Evolutionary conservation across 345 rosid genomes (phyloP), one percentile per base, ranked within the genome.

Genomic region (Kernera saxatilis): DNA sequence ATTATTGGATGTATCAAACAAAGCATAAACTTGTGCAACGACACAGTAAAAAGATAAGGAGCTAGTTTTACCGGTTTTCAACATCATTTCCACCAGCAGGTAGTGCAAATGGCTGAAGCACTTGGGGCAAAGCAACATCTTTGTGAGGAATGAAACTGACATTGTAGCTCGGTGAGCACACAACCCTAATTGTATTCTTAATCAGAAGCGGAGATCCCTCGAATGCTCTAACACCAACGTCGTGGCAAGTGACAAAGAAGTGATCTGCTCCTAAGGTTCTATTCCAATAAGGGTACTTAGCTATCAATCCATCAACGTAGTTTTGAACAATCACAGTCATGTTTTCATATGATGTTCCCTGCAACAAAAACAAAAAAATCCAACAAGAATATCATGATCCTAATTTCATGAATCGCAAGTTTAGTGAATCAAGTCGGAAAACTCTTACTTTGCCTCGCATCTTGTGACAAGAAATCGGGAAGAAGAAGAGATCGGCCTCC

Each of bases 261-360:
- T 94, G 99, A 87, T 94, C 99, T 8, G 93, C 93, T 32, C 99
- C 99, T 6, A 94, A 78, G 0, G 99, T 94, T 74, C 97, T 84
- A 68, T 94, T 94, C 99, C 98, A 94, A 73, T 89, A 92, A 49
- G 93, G 96, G 27, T 94, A 92, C 80, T 86, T 94, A 21, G 64
- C 73, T 44, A 84, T 83, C 53, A 91, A 84, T 50, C 92, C 40
- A 39, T 87, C 92, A 65, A 94, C 71, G 56, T 94, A 94, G 49
- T 84, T 65, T 79, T 83, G 83, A 55, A 94, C 91, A 72, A 90
- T 94, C 64, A 91, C 52, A 29, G 98, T 94, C 98, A 91, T 94
- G 33, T 94, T 89, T 49, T 94, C 98, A 53, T 94, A 94, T 0
- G 96, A 85, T 0, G 96, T 94, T 8, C 96, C 98, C 98, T 94